phyloP scores from a whole-genome alignment of 1,284 basidiomycete genomes.

The Cryptococcus deneoformans region DNA sequence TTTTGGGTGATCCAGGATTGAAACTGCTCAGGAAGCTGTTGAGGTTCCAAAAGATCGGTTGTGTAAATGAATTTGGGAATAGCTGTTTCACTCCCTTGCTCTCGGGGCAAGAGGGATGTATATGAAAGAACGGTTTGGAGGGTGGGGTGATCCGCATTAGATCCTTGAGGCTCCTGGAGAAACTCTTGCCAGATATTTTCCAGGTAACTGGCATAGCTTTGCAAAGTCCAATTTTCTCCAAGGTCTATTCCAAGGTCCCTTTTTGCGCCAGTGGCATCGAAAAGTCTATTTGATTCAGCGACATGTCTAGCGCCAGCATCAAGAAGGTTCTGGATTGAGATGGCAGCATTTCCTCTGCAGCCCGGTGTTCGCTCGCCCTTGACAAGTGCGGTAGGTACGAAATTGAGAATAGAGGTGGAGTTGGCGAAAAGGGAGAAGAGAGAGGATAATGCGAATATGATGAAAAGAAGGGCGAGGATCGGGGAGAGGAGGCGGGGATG shows the following conservation, averaged over 20 bases:
- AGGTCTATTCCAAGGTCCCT: conserved; percentile 11
- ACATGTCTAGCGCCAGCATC: neutral
- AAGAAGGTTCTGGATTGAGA: neutral
- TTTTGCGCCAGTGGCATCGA: neutral
- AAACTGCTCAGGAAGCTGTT: conserved; percentile 23
- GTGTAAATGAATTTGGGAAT: conserved; percentile 21
- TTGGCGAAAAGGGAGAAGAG: neutral
- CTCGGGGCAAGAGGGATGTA: conserved; percentile 4
- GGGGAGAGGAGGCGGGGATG: neutral
- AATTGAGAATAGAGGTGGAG: too few relatives aligned
- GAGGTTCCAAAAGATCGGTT: conserved; percentile 15
- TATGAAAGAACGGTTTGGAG: neutral
- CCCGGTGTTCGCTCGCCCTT: too few relatives aligned
- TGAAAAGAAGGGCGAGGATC: neutral
- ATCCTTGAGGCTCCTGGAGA: neutral
- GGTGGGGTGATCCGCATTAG: neutral
- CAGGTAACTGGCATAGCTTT: conserved; percentile 7
- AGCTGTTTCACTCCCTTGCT: neutral
- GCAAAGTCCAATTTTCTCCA: neutral
- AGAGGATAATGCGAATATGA: neutral
- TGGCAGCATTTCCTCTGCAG: too few relatives aligned
- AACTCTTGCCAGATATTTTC: conserved; percentile 6
- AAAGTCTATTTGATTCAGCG: neutral
- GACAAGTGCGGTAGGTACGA: too few relatives aligned
- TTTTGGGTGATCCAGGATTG: conserved; percentile 18